Evolutionary conservation across 2,329 filamentous ascomycete genomes (phyloP).

Genomic region (Fusarium globosum): DNA sequence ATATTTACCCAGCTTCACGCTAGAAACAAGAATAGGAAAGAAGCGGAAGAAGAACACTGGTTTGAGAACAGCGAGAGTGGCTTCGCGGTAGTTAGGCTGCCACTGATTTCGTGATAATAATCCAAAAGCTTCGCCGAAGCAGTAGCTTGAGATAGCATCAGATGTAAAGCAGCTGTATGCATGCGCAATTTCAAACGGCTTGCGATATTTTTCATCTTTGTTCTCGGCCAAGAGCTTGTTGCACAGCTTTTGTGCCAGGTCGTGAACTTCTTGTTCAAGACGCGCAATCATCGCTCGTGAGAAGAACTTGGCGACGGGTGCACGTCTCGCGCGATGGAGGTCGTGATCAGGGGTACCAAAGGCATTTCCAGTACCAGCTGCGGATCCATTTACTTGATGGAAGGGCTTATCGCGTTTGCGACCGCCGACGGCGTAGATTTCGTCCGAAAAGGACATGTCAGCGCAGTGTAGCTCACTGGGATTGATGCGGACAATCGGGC

Average conservation of each 20-base stretch:
- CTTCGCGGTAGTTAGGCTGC: conserved; percentile 17
- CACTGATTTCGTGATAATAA: not conserved
- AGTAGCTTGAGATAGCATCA: conserved; percentile 15
- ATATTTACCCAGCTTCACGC: conserved; percentile 12
- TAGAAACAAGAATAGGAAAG: conserved; percentile 9
- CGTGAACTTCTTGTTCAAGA: conserved; percentile 8
- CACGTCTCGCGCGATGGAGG: conserved; percentile 8
- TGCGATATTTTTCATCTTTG: not conserved
- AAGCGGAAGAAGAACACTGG: conserved; percentile 18
- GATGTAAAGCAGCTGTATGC: conserved; percentile 20
- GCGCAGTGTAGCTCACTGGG: conserved; percentile 16
- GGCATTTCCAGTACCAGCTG: not conserved
- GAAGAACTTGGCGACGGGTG: conserved; percentile 15
- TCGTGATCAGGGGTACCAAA: conserved; percentile 18
- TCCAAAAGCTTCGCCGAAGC: conserved; percentile 20
- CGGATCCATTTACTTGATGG: conserved; percentile 19
- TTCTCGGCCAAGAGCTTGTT: conserved; percentile 4
- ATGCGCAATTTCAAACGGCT: not conserved
- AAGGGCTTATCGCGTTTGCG: conserved; percentile 19
- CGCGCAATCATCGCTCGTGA: conserved; percentile 16
- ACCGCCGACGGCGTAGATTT: conserved; percentile 18
- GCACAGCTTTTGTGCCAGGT: conserved; percentile 6
- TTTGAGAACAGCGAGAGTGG: conserved; percentile 19
- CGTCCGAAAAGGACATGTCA: conserved; percentile 22
- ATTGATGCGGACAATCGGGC: conserved; percentile 13